Percentiles rank a stretch among this genome's conserved stretches.
phyloP scores from a whole-genome alignment of 1,284 basidiomycete genomes.

The Porodaedalea pini region DNA sequence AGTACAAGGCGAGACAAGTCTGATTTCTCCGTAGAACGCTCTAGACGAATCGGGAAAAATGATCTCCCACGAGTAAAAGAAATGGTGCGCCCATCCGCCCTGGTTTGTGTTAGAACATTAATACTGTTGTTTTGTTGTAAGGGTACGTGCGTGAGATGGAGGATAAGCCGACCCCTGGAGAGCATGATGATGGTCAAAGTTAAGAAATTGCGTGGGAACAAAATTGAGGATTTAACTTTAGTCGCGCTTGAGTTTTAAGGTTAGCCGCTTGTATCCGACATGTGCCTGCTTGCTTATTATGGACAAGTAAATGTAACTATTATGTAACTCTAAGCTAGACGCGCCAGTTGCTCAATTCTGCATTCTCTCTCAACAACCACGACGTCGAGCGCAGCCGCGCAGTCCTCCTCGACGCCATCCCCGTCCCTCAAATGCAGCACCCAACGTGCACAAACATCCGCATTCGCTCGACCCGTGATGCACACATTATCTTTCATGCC shows the following conservation, averaged over 20 bases:
- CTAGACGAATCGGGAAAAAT: conserved; percentile 2
- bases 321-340: conserved; percentile 3
- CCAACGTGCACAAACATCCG: conserved; percentile 39
- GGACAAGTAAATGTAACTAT: conserved; percentile 6
- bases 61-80: conserved; percentile 1
- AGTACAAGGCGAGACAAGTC: neutral
- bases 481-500: conserved; percentile 43
- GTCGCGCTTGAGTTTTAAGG: conserved; percentile 10
- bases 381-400: neutral
- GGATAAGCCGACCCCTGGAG: no score
- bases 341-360: neutral
- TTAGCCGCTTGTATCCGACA: conserved; percentile 8
- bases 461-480: conserved; percentile 39
- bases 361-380: neutral
- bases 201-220: conserved; percentile 2
- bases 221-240: conserved; percentile 11
- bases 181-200: neutral
- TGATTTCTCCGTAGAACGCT: neutral
- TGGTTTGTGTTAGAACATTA: no score
- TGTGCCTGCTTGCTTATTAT: conserved; percentile 1
- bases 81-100: neutral
- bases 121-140: neutral
- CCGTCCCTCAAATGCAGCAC: conserved; percentile 29
- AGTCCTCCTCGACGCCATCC: neutral
- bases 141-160: no score